Evolutionary conservation across 73 alveolate genomes (phyloP).

Genomic region (Paramecium caudatum): DNA sequence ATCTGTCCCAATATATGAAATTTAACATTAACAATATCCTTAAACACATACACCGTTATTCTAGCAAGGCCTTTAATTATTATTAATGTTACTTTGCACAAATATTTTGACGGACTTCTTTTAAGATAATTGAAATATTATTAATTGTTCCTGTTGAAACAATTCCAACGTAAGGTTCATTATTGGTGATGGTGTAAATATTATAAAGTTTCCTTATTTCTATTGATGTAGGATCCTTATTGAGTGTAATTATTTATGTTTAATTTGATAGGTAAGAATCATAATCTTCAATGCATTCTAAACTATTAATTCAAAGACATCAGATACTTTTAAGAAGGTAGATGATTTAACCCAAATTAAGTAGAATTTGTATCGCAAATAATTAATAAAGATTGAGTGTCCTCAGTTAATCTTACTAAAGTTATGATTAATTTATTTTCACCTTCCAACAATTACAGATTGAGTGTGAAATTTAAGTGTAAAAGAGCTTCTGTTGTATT

Average conservation of each 20-base stretch:
- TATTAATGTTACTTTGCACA: background rate
- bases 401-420: background rate
- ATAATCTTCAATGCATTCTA: constrained; percentile 3
- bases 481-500: background rate
- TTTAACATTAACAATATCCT: constrained; percentile 40
- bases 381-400: background rate
- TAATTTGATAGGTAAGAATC: background rate
- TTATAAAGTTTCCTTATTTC: background rate
- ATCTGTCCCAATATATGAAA: background rate
- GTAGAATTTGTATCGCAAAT: background rate
- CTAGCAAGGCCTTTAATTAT: background rate
- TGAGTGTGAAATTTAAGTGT: background rate
- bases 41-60: constrained; percentile 11
- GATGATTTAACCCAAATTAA: background rate
- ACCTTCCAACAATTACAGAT: background rate
- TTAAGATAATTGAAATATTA: background rate
- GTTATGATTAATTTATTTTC: background rate
- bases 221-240: constrained; percentile 3
- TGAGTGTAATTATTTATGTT: background rate
- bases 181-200: background rate
- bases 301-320: background rate
- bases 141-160: background rate
- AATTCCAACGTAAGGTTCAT: background rate
- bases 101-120: background rate
- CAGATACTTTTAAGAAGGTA: background rate